phyloP scores from a whole-genome alignment of 2,329 filamentous ascomycete genomes.

The Aspergillus arachidicola region DNA sequence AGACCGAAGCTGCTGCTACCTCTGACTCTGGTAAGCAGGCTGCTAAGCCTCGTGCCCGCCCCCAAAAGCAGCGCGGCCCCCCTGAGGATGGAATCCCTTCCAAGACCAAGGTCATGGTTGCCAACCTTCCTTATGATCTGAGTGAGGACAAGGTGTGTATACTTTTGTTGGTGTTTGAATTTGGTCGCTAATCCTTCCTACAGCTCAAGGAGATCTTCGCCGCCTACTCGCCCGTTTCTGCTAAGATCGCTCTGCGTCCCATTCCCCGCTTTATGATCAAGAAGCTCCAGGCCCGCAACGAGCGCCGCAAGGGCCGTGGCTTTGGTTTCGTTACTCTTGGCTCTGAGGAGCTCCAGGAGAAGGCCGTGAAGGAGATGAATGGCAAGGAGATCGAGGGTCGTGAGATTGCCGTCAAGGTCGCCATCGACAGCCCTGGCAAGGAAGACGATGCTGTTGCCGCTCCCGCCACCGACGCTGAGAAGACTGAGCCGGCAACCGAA shows the following conservation, averaged over 20 bases:
- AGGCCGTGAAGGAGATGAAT: slow-evolving; percentile 98
- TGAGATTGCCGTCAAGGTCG: slow-evolving; percentile 99
- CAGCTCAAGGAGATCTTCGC: slow-evolving; percentile 97
- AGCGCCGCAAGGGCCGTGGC: slow-evolving; percentile 97
- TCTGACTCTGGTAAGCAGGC: slow-evolving; percentile 48
- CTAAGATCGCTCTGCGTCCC: slow-evolving; percentile 97
- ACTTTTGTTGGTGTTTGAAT: background rate
- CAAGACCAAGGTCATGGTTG: slow-evolving; percentile 99
- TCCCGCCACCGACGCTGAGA: slow-evolving; percentile 27
- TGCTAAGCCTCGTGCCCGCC: slow-evolving; percentile 50
- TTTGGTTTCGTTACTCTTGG: slow-evolving; percentile 97
- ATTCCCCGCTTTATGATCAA: slow-evolving; percentile 99
- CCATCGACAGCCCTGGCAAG: slow-evolving; percentile 99
- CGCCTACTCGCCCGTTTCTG: slow-evolving; percentile 86
- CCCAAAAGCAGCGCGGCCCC: slow-evolving; percentile 83
- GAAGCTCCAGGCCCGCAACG: slow-evolving; percentile 97
- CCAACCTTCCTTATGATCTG: slow-evolving; percentile 97
- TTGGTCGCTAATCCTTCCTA: slow-evolving; percentile 30
- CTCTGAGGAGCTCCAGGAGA: slow-evolving; percentile 94
- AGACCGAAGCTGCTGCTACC: slow-evolving; percentile 34
- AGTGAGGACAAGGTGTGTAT: slow-evolving; percentile 86
- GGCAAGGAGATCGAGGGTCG: slow-evolving; percentile 98
- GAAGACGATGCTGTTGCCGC: slow-evolving; percentile 73
- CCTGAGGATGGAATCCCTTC: slow-evolving; percentile 96
- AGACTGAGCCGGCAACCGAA: slow-evolving; percentile 46